These are phyloP conservation scores for Phytophthora gonapodyides DNA, from an alignment of 352 stramenopile species.

Conservation along the genomic window DNA sequence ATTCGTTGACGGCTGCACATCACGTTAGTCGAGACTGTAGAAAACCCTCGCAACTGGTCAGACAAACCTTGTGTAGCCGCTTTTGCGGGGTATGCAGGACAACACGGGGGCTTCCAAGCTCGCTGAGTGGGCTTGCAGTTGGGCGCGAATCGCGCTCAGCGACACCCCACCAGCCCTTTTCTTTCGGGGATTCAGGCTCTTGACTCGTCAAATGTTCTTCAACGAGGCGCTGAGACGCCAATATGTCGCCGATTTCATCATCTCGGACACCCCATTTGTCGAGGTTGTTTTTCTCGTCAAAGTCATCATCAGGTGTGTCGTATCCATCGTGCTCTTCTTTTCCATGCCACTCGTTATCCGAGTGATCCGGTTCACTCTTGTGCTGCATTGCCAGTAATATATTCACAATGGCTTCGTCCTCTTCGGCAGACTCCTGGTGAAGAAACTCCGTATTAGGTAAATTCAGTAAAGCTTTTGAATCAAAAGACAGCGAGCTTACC, in stretches of 20 bases:
- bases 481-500: constrained; percentile 7
- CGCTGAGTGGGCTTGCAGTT: constrained; percentile 42
- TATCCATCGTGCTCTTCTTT: constrained; percentile 29
- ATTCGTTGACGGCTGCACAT: constrained; percentile 26
- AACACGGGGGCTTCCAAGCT: constrained; percentile 58
- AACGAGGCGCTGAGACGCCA: constrained; percentile 56
- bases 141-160: constrained; percentile 34
- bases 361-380: constrained; percentile 13
- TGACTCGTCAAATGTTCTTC: constrained; percentile 23
- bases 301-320: constrained; percentile 20
- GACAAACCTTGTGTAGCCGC: constrained; percentile 36
- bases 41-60: neutral
- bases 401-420: constrained; percentile 57
- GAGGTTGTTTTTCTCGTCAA: constrained; percentile 31
- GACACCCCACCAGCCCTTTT: constrained; percentile 61
- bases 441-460: neutral
- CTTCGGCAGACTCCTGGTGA: constrained; percentile 28
- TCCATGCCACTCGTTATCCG: constrained; percentile 19
- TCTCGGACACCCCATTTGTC: constrained; percentile 26
- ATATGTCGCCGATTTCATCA: constrained; percentile 70
- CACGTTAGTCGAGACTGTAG: constrained; percentile 11
- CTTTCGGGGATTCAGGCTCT: constrained; percentile 12
- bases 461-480: constrained; percentile 4
- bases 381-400: constrained; percentile 58
- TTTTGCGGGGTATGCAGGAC: constrained; percentile 20